These are phyloP conservation scores for Monilinia laxa DNA, from an alignment of 2,329 filamentous ascomycete species.

Conservation along the genomic window DNA sequence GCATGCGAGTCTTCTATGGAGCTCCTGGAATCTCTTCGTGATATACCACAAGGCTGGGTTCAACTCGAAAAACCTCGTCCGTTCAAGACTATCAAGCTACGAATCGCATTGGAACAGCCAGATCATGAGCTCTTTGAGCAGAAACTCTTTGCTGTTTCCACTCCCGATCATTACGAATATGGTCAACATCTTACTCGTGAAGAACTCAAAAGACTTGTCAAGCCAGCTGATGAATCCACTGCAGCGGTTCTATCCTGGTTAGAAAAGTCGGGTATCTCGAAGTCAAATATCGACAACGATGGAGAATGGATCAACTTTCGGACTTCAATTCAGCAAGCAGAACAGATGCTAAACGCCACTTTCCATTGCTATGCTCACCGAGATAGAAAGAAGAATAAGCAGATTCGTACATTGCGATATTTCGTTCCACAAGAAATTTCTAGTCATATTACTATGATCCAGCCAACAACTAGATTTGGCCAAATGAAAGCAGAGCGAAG, in stretches of 20 bases:
- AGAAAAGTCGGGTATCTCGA: slow-evolving; percentile 49
- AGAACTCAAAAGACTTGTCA: slow-evolving; percentile 53
- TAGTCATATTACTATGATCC: slow-evolving; percentile 44
- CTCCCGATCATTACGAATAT: slow-evolving; percentile 52
- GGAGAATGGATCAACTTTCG: slow-evolving; percentile 51
- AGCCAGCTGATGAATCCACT: slow-evolving; percentile 51
- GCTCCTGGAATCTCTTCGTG: slow-evolving; percentile 32
- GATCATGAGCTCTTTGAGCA: slow-evolving; percentile 48
- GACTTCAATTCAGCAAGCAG: slow-evolving; percentile 36
- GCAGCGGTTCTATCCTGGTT: slow-evolving; percentile 56
- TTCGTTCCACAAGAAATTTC: slow-evolving; percentile 42
- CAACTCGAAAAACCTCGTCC: slow-evolving; percentile 29
- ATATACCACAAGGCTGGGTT: slow-evolving; percentile 33
- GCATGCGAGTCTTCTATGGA: slow-evolving; percentile 20
- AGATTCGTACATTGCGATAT: slow-evolving; percentile 51
- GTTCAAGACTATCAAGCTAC: slow-evolving; percentile 27
- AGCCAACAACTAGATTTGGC: slow-evolving; percentile 53
- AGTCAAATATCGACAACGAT: slow-evolving; percentile 49
- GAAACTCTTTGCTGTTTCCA: slow-evolving; percentile 45
- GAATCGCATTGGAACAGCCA: slow-evolving; percentile 43
- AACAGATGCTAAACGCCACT: slow-evolving; percentile 37
- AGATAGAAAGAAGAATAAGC: slow-evolving; percentile 45
- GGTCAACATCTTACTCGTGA: slow-evolving; percentile 52
- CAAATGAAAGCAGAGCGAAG: slow-evolving; percentile 34
- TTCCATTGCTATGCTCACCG: slow-evolving; percentile 42